Evolutionary conservation across 768 basidiomycete species (phyloP).

Genomic region (Mycena crocata): DNA sequence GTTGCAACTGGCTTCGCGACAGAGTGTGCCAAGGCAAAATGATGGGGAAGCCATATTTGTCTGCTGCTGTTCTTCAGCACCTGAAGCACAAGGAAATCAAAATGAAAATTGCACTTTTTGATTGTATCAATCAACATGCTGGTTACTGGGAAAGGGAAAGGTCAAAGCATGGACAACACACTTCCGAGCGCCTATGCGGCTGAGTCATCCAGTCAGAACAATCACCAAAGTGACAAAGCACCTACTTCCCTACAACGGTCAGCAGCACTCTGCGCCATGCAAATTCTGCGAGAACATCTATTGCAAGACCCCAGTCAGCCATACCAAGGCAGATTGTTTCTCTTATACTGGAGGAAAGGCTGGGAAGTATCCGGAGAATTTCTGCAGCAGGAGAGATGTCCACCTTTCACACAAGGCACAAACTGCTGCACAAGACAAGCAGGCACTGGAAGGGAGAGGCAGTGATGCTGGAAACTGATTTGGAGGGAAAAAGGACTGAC

Average conservation of each 20-base stretch:
- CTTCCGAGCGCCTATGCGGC: conserved; percentile 1
- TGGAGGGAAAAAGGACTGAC: no score
- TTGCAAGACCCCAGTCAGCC: conserved; percentile 36
- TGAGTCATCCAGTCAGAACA: conserved; percentile 6
- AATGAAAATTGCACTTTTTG: conserved; percentile 12
- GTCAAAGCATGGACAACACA: neutral
- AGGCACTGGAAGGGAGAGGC: conserved; percentile 9
- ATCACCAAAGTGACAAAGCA: neutral
- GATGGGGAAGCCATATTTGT: conserved; percentile 1
- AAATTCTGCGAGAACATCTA: conserved; percentile 29
- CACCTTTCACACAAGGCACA: conserved; percentile 26
- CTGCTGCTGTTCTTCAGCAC: neutral
- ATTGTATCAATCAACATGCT: conserved; percentile 15
- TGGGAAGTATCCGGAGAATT: conserved; percentile 36
- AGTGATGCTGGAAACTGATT: conserved; percentile 21
- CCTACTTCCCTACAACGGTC: conserved; percentile 1
- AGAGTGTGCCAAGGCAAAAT: neutral
- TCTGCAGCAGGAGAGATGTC: conserved; percentile 10
- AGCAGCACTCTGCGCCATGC: neutral
- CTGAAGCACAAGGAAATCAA: conserved; percentile 13
- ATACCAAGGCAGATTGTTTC: conserved; percentile 40
- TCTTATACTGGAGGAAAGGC: conserved; percentile 42
- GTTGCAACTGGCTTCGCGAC: conserved; percentile 20
- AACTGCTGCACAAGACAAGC: conserved; percentile 7
- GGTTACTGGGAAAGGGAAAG: conserved; percentile 2